Evolutionary conservation across 2,329 filamentous ascomycete genomes (phyloP).

Genomic region (Fusarium lyarnte): DNA sequence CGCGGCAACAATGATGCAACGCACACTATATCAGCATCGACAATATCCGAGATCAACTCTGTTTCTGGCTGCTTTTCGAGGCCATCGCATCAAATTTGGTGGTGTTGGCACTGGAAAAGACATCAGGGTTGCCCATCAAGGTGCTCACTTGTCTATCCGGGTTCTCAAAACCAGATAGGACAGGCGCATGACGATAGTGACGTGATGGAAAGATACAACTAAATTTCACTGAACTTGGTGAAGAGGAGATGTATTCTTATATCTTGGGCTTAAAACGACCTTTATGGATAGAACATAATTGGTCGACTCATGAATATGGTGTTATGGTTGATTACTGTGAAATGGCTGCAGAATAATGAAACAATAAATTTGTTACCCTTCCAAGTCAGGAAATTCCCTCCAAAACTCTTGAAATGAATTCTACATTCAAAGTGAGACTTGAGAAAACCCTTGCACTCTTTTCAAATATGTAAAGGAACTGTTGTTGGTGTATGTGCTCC

Average conservation of each 20-base stretch:
- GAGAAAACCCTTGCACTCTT: rapidly evolving
- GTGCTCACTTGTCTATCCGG: constrained; percentile 39
- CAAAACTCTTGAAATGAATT: not conserved
- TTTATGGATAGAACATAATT: not conserved
- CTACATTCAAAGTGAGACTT: not conserved
- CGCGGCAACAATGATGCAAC: constrained; percentile 22
- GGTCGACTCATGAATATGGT: not conserved
- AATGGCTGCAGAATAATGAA: not conserved
- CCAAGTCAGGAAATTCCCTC: no score
- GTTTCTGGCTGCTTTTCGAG: constrained; percentile 7
- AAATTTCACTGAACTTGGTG: rapidly evolving
- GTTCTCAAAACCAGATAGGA: constrained; percentile 32
- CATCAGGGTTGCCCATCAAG: constrained; percentile 45
- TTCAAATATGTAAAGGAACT: not conserved
- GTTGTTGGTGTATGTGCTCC: not conserved
- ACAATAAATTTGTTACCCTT: not conserved
- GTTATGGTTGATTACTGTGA: not conserved
- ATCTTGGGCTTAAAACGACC: not conserved
- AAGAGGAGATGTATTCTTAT: not conserved
- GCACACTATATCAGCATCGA: constrained; percentile 3
- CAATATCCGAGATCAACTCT: not conserved
- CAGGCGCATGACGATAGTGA: constrained; percentile 7
- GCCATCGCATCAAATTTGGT: constrained; percentile 4
- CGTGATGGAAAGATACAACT: constrained; percentile 4
- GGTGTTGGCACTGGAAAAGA: constrained; percentile 20